Evolutionary conservation across 352 stramenopile species (phyloP).

Genomic region (Globisporangium spinosum): DNA sequence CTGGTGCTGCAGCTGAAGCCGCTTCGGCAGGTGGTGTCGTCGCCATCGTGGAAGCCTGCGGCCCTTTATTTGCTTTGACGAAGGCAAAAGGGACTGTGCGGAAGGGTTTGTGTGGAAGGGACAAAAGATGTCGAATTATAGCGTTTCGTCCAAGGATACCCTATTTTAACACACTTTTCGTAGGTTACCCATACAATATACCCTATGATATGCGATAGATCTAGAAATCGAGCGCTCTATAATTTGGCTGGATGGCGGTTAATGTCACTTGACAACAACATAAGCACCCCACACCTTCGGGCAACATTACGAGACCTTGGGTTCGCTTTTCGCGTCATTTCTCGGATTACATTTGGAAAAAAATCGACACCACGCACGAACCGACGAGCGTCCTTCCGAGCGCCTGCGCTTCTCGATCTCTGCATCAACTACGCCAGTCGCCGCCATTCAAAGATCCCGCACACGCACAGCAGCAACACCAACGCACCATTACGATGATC

Average conservation of each 20-base stretch:
- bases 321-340: neutral
- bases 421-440: neutral
- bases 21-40: neutral
- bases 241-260: neutral
- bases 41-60: neutral
- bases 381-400: neutral
- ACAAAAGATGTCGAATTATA: too few relatives aligned
- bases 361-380: neutral
- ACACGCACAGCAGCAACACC: too few relatives aligned
- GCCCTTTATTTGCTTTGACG: neutral
- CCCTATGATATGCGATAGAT: too few relatives aligned
- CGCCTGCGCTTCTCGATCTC: neutral
- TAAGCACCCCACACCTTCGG: neutral
- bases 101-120: too few relatives aligned
- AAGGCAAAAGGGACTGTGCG: neutral
- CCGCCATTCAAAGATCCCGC: neutral
- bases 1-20: neutral
- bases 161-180: too few relatives aligned
- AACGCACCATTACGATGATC: conserved; percentile 40
- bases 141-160: too few relatives aligned
- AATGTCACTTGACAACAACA: neutral
- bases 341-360: neutral
- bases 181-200: too few relatives aligned
- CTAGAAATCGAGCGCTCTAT: too few relatives aligned
- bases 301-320: neutral